Conservation (phyloP, 2,329 filamentous ascomycete species). For the Cladosporium colombiae region DNA sequence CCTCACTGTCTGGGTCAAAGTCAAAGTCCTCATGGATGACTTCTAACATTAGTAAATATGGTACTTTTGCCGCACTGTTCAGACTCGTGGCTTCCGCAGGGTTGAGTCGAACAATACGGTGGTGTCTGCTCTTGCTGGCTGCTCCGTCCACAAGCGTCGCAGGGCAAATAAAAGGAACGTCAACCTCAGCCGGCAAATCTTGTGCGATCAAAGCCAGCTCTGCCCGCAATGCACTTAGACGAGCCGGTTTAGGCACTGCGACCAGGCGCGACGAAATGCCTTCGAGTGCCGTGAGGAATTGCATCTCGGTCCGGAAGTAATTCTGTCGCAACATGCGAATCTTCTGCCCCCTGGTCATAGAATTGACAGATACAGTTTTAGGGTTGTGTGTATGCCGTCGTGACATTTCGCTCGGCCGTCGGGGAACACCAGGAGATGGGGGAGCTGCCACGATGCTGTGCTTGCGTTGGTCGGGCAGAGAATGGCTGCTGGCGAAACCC, state of each 20-base stretch:
- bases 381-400: slow-evolving; percentile 61
- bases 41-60: slow-evolving; percentile 82
- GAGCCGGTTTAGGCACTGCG: slow-evolving; percentile 76
- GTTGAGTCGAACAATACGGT: slow-evolving; percentile 79
- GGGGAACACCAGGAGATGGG: slow-evolving; percentile 43
- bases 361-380: slow-evolving; percentile 58
- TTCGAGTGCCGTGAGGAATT: slow-evolving; percentile 77
- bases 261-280: slow-evolving; percentile 84
- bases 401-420: slow-evolving; percentile 38
- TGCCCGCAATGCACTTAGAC: slow-evolving; percentile 76
- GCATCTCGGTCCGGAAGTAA: slow-evolving; percentile 79
- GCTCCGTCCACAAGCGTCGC: slow-evolving; percentile 71
- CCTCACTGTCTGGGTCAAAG: slow-evolving; percentile 72
- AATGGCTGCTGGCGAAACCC: slow-evolving; percentile 36
- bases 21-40: slow-evolving; percentile 79
- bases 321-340: slow-evolving; percentile 74
- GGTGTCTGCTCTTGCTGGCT: slow-evolving; percentile 74
- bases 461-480: slow-evolving; percentile 35
- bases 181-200: slow-evolving; percentile 79
- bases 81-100: slow-evolving; percentile 81
- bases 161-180: slow-evolving; percentile 79
- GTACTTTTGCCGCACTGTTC: slow-evolving; percentile 84
- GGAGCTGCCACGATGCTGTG: slow-evolving; percentile 7
- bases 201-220: slow-evolving; percentile 79
- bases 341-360: slow-evolving; percentile 67